Base-by-base conservation (phyloP, 2,329 filamentous ascomycete genomes). In the Fusarium hostae region DNA sequence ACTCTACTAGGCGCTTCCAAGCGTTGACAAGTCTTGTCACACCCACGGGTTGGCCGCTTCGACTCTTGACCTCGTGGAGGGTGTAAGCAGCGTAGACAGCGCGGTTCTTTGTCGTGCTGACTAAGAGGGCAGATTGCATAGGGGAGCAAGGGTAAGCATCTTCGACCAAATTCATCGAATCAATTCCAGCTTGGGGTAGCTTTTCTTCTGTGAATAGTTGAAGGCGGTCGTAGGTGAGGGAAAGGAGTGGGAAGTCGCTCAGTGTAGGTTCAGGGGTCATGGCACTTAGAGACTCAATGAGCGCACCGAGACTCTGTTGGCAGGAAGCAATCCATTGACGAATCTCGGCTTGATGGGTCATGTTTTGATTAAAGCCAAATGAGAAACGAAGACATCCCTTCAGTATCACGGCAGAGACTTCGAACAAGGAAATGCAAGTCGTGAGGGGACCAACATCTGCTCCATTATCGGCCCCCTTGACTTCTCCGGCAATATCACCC, bases 331-430 rank as follows among this genome's bases (percentile, higher is more conserved):
- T 73, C 71, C 71, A 73, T 30, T 66, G 22, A 1, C 32, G 73
- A 43, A 87, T 84, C 50, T 80, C 75, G 6, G 81, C 76, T 28
- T 82, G 81, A 50, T 84, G 80, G 13, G 77, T 80, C 34, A 83
- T 83, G 37, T 80, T 77, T 20, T 77, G 76, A 61, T 83, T 84
- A 75, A 84, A 85, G 1, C 84, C 71, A 28, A 86, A 82, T 20
- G 83, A 83, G 67, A 86, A 75, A 26, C 81, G 81, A 3, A 84
- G 82, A 41, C 78, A 78, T 24, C 82, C 84, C 26, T 83, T 79
- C 24, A 85, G 80, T 24, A 86, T 78, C 54, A 82, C 81, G 16
- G 84, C 81, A 8, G 82, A 84, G 22, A 86, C 78, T 66, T 87
- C 85, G 26, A 87, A 86, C 2, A 85, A 71, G 1, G 85, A 82